Percentiles rank a stretch among this genome's conserved stretches.
These are phyloP conservation scores for Ogataea corticis DNA, from an alignment of 805 yeast species.

Conservation along the genomic window DNA sequence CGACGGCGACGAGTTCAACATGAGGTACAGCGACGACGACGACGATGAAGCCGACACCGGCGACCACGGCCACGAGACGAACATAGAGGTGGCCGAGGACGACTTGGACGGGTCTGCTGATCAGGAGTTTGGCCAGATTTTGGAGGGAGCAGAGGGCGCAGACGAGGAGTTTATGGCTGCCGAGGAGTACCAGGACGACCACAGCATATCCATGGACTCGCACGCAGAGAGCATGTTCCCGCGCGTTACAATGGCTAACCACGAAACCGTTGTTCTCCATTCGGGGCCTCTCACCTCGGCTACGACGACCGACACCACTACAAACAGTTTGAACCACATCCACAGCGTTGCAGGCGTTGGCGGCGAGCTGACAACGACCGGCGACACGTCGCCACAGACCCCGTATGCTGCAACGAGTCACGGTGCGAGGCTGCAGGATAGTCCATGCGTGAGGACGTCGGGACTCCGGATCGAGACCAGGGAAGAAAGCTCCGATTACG, in stretches of 20 bases:
- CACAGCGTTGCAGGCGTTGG: constrained; percentile 7
- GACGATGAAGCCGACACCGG: constrained; percentile 16
- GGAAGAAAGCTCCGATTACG: constrained; percentile 28
- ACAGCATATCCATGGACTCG: constrained; percentile 30
- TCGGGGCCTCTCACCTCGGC: constrained; percentile 20
- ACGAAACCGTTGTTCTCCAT: constrained; percentile 10
- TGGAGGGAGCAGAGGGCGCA: background rate
- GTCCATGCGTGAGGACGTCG: constrained; percentile 16
- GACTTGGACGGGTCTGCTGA: background rate
- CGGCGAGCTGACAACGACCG: constrained; percentile 15
- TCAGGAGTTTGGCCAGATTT: constrained; percentile 1
- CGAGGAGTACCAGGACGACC: constrained; percentile 40
- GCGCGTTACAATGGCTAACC: constrained; percentile 7
- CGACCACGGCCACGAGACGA: constrained; percentile 6
- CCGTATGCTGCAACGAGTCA: constrained; percentile 12
- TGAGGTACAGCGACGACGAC: constrained; percentile 30
- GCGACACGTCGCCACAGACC: constrained; percentile 24
- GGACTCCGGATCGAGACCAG: constrained; percentile 15
- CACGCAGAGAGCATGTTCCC: constrained; percentile 10
- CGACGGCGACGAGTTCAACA: constrained; percentile 40
- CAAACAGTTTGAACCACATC: constrained; percentile 10
- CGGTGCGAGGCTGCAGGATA: constrained; percentile 10
- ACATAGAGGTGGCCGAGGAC: constrained; percentile 12
- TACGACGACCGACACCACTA: constrained; percentile 15
- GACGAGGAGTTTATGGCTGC: constrained; percentile 37